phyloP scores from a whole-genome alignment of 2,329 filamentous ascomycete species.

The Ophiocordyceps unilateralis region DNA sequence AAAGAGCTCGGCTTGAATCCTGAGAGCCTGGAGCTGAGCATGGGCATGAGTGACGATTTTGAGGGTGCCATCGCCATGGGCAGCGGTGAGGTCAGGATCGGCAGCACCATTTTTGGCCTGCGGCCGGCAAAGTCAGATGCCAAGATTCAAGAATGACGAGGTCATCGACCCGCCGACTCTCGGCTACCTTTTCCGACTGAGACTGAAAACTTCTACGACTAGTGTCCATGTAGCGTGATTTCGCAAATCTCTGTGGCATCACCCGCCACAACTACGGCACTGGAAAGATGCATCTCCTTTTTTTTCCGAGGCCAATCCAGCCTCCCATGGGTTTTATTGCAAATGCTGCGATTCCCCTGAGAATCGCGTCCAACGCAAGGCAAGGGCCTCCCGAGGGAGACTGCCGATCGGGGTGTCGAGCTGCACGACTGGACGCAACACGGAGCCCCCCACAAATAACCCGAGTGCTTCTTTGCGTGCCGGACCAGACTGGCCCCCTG shows the following conservation, averaged over 20 bases:
- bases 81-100: constrained; percentile 78
- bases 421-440: neutral
- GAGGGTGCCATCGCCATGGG: constrained; percentile 73
- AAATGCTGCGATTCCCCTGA: neutral
- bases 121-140: constrained; percentile 67
- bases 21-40: constrained; percentile 69
- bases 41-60: constrained; percentile 98
- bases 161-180: neutral
- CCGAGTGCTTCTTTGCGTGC: too few species aligned
- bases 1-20: constrained; percentile 26
- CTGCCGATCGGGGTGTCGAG: neutral
- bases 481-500: neutral
- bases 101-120: constrained; percentile 84
- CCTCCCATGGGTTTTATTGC: neutral
- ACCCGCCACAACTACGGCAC: neutral
- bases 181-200: neutral
- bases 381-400: too few species aligned
- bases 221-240: neutral
- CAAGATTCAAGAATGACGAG: constrained; percentile 35
- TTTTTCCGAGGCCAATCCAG: neutral
- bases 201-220: neutral
- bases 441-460: too few species aligned
- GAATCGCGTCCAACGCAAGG: too few species aligned
- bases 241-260: neutral
- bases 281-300: neutral